phyloP scores from a whole-genome alignment of 768 basidiomycete genomes.

The Xanthoconium stramineum region DNA sequence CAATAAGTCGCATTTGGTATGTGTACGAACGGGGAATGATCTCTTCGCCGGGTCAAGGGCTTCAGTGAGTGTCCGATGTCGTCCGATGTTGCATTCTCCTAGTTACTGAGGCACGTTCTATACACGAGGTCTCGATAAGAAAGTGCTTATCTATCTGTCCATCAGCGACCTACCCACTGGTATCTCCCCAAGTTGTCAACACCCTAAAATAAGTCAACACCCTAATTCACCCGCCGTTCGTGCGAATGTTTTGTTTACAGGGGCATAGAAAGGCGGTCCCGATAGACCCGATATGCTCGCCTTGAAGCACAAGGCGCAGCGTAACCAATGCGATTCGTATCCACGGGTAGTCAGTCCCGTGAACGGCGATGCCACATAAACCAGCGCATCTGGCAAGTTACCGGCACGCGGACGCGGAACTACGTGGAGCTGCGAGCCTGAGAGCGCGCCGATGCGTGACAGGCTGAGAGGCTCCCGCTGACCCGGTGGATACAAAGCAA shows the following conservation, averaged over 20 bases:
- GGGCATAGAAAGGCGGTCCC: background rate
- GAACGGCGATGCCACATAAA: background rate
- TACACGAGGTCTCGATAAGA: background rate
- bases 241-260: slow-evolving; percentile 2
- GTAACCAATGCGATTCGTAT: slow-evolving; percentile 1
- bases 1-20: background rate
- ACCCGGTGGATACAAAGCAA: slow-evolving; percentile 3
- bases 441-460: background rate
- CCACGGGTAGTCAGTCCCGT: background rate
- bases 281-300: background rate
- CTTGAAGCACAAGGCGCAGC: background rate
- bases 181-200: background rate
- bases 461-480: background rate
- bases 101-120: background rate
- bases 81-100: background rate
- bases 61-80: background rate
- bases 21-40: background rate
- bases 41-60: background rate
- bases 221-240: slow-evolving; percentile 2
- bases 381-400: background rate
- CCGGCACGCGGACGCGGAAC: background rate
- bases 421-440: background rate
- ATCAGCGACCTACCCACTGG: background rate
- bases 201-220: background rate
- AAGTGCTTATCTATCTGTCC: background rate